Conservation (phyloP, 768 basidiomycete genomes). For the Glaciozyma antarctica region DNA sequence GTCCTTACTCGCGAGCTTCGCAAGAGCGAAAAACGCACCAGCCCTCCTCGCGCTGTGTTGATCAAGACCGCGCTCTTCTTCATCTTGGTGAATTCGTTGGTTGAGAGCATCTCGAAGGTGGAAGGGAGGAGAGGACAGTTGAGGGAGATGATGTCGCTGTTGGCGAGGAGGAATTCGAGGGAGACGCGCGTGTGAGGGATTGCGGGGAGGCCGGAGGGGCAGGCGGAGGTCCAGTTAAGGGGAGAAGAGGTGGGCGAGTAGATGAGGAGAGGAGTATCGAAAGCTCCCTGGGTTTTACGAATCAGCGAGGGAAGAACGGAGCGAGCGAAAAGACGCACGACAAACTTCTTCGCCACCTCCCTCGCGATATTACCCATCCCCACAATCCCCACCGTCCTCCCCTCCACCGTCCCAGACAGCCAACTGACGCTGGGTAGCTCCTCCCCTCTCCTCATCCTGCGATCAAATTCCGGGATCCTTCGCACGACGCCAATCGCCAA, state of each 20-base stretch:
- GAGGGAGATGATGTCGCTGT: constrained; percentile 55
- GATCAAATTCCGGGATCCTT: constrained; percentile 8
- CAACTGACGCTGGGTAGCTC: not conserved
- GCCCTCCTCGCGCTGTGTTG: constrained; percentile 58
- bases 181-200: constrained; percentile 34
- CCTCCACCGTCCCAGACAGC: constrained; percentile 31
- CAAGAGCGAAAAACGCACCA: constrained; percentile 40
- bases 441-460: constrained; percentile 4
- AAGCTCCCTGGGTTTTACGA: constrained; percentile 41
- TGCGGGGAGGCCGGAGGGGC: constrained; percentile 45
- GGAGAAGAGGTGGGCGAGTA: constrained; percentile 57
- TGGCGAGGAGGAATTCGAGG: constrained; percentile 50
- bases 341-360: constrained; percentile 46
- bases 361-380: constrained; percentile 54
- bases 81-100: constrained; percentile 48
- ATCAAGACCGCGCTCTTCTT: constrained; percentile 53
- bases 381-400: constrained; percentile 52
- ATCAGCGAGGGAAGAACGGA: not conserved
- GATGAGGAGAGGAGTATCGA: constrained; percentile 52
- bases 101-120: constrained; percentile 48
- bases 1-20: not conserved
- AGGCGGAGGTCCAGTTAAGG: constrained; percentile 49
- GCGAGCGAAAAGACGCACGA: not conserved
- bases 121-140: constrained; percentile 52
- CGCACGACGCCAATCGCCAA: constrained; percentile 9